Conservation (phyloP, 2,329 filamentous ascomycete genomes). For the Monascus ruber region DNA sequence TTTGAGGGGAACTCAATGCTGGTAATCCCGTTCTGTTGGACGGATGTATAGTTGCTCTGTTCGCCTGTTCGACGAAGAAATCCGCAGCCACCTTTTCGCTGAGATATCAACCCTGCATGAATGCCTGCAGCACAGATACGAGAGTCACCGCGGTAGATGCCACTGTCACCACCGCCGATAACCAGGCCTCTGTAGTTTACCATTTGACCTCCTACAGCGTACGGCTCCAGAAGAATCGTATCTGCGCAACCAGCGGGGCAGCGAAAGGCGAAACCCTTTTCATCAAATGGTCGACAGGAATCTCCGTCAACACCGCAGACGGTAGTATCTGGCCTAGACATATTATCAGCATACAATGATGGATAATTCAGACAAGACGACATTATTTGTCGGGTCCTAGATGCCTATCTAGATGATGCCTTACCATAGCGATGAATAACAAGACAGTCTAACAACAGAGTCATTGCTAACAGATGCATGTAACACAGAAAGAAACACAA, state of each 20-base stretch:
- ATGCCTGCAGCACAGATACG: slow-evolving; percentile 51
- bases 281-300: slow-evolving; percentile 45
- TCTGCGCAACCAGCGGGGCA: slow-evolving; percentile 48
- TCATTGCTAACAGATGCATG: slow-evolving; percentile 22
- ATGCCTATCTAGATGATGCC: slow-evolving; percentile 26
- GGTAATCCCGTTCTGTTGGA: slow-evolving; percentile 39
- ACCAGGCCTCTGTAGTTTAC: slow-evolving; percentile 45
- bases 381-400: too few species aligned
- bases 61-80: slow-evolving; percentile 44
- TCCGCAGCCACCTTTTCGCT: slow-evolving; percentile 46
- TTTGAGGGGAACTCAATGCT: slow-evolving; percentile 45
- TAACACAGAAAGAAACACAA: slow-evolving; percentile 20
- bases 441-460: slow-evolving; percentile 24
- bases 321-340: slow-evolving; percentile 21
- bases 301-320: slow-evolving; percentile 47
- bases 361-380: slow-evolving; percentile 2
- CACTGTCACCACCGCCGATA: slow-evolving; percentile 40
- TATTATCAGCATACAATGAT: slow-evolving; percentile 1
- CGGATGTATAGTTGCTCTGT: slow-evolving; percentile 34
- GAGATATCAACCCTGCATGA: slow-evolving; percentile 46
- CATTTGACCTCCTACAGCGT: slow-evolving; percentile 45
- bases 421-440: slow-evolving; percentile 24
- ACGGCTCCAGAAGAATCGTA: slow-evolving; percentile 42
- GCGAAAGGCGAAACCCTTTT: slow-evolving; percentile 43
- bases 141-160: slow-evolving; percentile 48